Evolutionary conservation across 1,284 basidiomycete genomes (phyloP), one percentile per base, ranked within the genome.

Genomic region (Fistulina hepatica): DNA sequence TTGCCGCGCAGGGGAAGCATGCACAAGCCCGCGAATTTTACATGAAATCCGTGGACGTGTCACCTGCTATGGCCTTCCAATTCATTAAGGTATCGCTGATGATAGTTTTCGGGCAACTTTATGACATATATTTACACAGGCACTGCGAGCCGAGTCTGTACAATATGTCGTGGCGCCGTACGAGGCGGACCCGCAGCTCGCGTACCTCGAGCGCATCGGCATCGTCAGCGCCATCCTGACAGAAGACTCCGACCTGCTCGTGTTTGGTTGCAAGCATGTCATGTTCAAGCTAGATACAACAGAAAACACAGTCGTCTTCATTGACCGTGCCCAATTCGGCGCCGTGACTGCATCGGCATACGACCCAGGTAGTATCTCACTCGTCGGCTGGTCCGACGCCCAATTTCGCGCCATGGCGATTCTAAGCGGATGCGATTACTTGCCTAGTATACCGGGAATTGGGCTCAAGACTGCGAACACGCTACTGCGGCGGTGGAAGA

Each of bases 151-250:
- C 5, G 89, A 93, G 53, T 62, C 63, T 16, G 72, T 95, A 11
- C 57, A 73, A 17, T 97, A 95, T 55, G 68, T 98, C 19, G 95
- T 98, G 5, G 95, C 95, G 4, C 95, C 95, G 0, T 98, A 98
- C 59, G 95, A 99, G 65, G 95, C 95, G 1, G 95, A 99, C 54
- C 92, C 95, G 1, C 95, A 99, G 58, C 73, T 99, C 42, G 85
- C 90, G 38, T 97, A 82, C 59, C 70, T 99, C 33, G 95, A 98
- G 55, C 76, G 75, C 32, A 60, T 68, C 30, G 86, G 89, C 10
- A 54, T 88, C 34, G 89, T 95, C 36, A 82, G 95, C 55, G 95
- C 81, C 3, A 83, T 99, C 55, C 75, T 99, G 50, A 97, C 95
- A 1, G 95, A 99, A 60, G 95, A 98, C 62, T 97, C 94, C 5